phyloP scores from a whole-genome alignment of 2,329 filamentous ascomycete species.

The Aspergillus sp. region DNA sequence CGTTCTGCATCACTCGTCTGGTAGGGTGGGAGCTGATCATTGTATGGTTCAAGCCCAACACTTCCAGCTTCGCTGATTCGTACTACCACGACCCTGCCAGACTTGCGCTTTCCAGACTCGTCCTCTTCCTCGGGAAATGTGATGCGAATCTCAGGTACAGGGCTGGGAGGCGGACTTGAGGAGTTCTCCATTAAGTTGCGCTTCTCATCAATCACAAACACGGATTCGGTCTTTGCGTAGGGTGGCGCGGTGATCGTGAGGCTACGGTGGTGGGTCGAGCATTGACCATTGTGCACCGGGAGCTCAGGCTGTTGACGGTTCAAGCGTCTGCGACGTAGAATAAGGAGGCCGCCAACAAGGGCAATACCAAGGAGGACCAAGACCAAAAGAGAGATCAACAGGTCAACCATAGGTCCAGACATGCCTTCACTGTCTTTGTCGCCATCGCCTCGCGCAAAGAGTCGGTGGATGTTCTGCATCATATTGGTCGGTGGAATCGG shows the following conservation, averaged over 20 bases:
- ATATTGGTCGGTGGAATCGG: conserved; percentile 1
- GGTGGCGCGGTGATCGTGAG: conserved; percentile 55
- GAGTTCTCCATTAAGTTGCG: conserved; percentile 75
- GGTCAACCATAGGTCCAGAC: conserved; percentile 65
- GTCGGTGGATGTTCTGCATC: conserved; percentile 40
- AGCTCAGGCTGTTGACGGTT: conserved; percentile 52
- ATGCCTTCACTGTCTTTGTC: conserved; percentile 49
- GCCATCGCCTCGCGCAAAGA: conserved; percentile 52
- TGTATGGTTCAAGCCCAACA: conserved; percentile 82
- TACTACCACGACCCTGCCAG: conserved; percentile 86
- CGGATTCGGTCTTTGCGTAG: conserved; percentile 62
- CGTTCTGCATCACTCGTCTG: conserved; percentile 74
- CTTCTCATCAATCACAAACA: conserved; percentile 78
- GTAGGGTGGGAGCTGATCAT: conserved; percentile 81
- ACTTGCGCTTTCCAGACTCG: conserved; percentile 70
- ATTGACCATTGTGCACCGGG: conserved; percentile 67
- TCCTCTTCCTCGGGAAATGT: conserved; percentile 96
- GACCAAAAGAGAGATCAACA: conserved; percentile 76
- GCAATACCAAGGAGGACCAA: conserved; percentile 72
- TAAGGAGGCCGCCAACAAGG: conserved; percentile 66
- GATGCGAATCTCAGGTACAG: conserved; percentile 96
- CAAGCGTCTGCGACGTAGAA: conserved; percentile 69
- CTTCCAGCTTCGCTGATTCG: conserved; percentile 81
- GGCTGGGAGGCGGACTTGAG: conserved; percentile 70
- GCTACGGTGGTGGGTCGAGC: conserved; percentile 52